A percentile compares a stretch with the other conserved stretches of the same genome.
These are phyloP conservation scores for Coniella vitis DNA, from an alignment of 2,329 filamentous ascomycete species.

Conservation along the genomic window DNA sequence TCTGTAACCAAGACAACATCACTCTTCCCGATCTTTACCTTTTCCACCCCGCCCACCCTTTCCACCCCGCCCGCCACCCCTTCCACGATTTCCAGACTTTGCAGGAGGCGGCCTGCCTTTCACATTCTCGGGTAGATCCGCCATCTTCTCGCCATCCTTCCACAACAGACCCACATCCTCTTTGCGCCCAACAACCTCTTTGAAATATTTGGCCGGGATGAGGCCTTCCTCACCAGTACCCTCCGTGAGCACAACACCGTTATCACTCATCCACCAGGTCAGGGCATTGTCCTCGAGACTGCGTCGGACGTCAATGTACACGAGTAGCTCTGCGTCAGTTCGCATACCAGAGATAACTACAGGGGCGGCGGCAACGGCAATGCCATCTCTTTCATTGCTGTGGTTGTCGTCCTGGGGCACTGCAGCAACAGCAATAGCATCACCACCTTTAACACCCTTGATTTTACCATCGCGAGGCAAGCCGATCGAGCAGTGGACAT, in stretches of 20 bases:
- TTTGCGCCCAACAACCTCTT: slow-evolving; percentile 57
- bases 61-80: slow-evolving; percentile 24
- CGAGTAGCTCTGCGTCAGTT: slow-evolving; percentile 64
- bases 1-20: too few species aligned
- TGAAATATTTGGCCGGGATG: slow-evolving; percentile 61
- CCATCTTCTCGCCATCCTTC: slow-evolving; percentile 59
- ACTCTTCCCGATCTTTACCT: slow-evolving; percentile 9
- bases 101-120: slow-evolving; percentile 41
- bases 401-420: background rate
- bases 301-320: slow-evolving; percentile 66
- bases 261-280: slow-evolving; percentile 73
- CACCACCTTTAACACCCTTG: slow-evolving; percentile 50
- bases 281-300: slow-evolving; percentile 56
- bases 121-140: slow-evolving; percentile 58
- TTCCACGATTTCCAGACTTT: slow-evolving; percentile 25
- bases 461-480: slow-evolving; percentile 45
- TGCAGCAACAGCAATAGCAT: background rate
- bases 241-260: slow-evolving; percentile 66
- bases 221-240: slow-evolving; percentile 50
- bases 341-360: slow-evolving; percentile 57
- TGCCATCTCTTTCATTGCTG: background rate
- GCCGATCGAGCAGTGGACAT: slow-evolving; percentile 83
- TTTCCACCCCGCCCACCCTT: slow-evolving; percentile 23
- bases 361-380: background rate
- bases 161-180: slow-evolving; percentile 59